Evolutionary conservation across 2,329 filamentous ascomycete species (phyloP), one percentile per base, ranked within the genome.

Genomic region (Stemphylium lycopersici): DNA sequence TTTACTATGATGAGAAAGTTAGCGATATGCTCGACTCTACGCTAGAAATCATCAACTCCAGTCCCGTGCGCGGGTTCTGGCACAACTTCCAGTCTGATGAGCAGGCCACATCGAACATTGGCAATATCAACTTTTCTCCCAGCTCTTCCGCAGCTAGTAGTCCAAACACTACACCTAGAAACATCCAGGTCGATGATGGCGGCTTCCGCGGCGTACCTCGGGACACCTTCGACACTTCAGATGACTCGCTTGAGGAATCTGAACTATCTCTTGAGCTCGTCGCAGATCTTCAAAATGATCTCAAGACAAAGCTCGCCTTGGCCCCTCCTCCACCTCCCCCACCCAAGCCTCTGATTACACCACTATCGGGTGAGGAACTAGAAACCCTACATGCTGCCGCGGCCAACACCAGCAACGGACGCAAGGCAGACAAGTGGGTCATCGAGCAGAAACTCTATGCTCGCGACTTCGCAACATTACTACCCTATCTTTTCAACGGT

Each of bases 391-490:
- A 66, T 4, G 48, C 45, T 1, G 48, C 61, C 10, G 61, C 62
- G 8, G 36, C 44, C 1, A 58, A 56, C 33, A 62, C 61, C 0
- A 49, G 60, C 3, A 22, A 66, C 16, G 67, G 65, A n/a, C 50
- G 29, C 31, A 57, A 65, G n/a, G 10, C 44, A 11, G 50, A 47
- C 7, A 55, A 34, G 15, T 44, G 51, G 1, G 43, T 71, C 32
- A 53, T 65, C 12, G 39, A 48, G 0, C 37, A 60, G 39, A 77
- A 82, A 11, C 74, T 90, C 13, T 77, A 68, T 1, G 70, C 77
- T 2, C 83, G 84, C 47, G 88, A 90, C 67, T 87, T 91, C 63
- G 78, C 76, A n/a, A 87, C 82, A 41, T 75, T 92, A 4, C 54
- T 79, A 4, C 71, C 74, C 4, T 33, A 33, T 3, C 53, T 59